Evolutionary conservation across 441 rosid species (phyloP), one percentile per base, ranked within the genome.

Genomic region (Adansonia grandidieri): DNA sequence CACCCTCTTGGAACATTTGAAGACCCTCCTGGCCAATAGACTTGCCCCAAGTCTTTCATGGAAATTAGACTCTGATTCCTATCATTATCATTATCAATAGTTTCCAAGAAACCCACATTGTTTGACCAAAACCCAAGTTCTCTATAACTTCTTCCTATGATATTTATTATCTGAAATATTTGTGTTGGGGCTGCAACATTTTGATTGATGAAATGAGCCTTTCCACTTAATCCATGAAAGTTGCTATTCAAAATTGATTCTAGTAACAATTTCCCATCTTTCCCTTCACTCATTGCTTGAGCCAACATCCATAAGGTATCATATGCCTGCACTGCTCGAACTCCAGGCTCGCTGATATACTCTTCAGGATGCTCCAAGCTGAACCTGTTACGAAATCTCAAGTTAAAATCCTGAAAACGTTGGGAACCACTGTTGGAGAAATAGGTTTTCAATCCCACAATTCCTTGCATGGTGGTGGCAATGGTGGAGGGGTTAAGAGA

Each of bases 21-120:
- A 53, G 8, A 1, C 1, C 83, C 81, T 2, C 85, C 83, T 19
- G 85, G 83, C 83, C 83, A 83, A 72, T 50, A 83, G 40, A 83
- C 10, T 15, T 77, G 65, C 0, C 79, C 77, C 6, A 77, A 51
- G 13, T 67, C 71, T 63, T 20, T 51, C 77, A 67, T 17, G 37
- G 66, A 62, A 37, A 24, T 24, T 24, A 13, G 45, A 37, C 69
- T 75, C 9, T 56, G 11, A 11, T 2, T 37, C 42, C 5, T 2
- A 37, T 40, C 20, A 14, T 0, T 9, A 57, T 2, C 8, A 2
- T n/a, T 32, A 4, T 19, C 50, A n/a, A 17, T 24, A 2, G 7
- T 72, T 19, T 77, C 44, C 0, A 48, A 37, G 74, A 80, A 71
- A 8, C 83, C 83, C 14, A 8, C 6, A 22, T 44, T 58, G 0